Conservation (phyloP, 495 filamentous ascomycete species). For the Thermochaetoides thermophila region DNA sequence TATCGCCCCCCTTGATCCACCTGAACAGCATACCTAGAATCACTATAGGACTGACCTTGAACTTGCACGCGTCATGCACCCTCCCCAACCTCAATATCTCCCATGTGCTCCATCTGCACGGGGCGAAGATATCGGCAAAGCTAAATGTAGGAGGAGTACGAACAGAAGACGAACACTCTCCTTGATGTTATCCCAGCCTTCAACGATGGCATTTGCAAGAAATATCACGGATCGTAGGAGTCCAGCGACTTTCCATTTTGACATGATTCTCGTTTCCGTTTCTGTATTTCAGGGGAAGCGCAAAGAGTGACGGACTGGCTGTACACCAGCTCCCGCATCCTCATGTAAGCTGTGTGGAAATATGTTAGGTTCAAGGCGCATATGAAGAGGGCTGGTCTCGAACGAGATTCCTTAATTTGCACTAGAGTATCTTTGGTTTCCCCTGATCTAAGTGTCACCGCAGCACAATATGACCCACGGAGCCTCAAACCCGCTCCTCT, state of each 20-base stretch:
- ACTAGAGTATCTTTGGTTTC: slow-evolving; percentile 59
- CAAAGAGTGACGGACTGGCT: slow-evolving; percentile 50
- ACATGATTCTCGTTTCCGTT: slow-evolving; percentile 19
- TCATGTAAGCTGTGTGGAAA: slow-evolving; percentile 41
- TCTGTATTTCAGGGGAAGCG: slow-evolving; percentile 36
- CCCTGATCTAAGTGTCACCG: slow-evolving; percentile 53
- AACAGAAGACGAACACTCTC: too few relatives aligned
- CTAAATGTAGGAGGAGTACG: too few relatives aligned
- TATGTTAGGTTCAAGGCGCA: not conserved
- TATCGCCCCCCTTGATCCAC: slow-evolving; percentile 35
- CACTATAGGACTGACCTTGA: slow-evolving; percentile 35
- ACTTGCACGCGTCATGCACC: slow-evolving; percentile 15
- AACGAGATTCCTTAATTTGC: slow-evolving; percentile 43
- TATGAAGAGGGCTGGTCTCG: not conserved
- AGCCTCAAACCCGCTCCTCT: slow-evolving; percentile 59
- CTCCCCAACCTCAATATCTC: slow-evolving; percentile 13
- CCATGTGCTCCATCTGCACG: slow-evolving; percentile 9
- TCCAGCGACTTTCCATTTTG: not conserved
- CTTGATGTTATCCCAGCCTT: slow-evolving; percentile 6
- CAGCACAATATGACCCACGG: slow-evolving; percentile 42
- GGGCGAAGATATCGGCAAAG: slow-evolving; percentile 41
- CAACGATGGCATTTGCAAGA: not conserved
- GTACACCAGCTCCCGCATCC: slow-evolving; percentile 46
- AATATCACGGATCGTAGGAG: slow-evolving; percentile 8
- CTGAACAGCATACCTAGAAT: slow-evolving; percentile 37